These are phyloP conservation scores for Fusarium domesticum DNA, from an alignment of 2,329 filamentous ascomycete species.

Conservation along the genomic window DNA sequence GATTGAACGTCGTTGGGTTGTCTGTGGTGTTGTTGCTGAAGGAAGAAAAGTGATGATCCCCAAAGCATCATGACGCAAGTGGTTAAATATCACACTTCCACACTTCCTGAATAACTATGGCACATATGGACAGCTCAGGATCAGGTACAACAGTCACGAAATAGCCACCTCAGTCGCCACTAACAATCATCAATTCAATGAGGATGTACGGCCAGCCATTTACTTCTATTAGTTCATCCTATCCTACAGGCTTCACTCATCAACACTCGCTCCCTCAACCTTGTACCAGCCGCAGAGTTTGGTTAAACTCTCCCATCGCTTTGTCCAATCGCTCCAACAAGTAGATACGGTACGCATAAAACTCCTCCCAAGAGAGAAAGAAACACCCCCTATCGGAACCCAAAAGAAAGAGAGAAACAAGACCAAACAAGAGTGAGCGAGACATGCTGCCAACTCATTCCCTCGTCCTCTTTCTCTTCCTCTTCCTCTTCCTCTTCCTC, in stretches of 20 bases:
- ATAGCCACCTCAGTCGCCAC: neutral
- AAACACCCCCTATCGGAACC: neutral
- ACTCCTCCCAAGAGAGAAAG: neutral
- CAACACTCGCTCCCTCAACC: slow-evolving; percentile 6
- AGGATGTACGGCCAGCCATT: slow-evolving; percentile 9
- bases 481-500: neutral
- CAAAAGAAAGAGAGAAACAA: neutral
- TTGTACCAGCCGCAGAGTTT: too few species aligned
- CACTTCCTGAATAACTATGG: too few species aligned
- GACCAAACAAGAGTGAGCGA: neutral
- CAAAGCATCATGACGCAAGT: too few species aligned
- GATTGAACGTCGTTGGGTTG: too few species aligned
- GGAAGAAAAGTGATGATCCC: too few species aligned
- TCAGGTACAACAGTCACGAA: too few species aligned
- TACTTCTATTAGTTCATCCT: slow-evolving; percentile 23
- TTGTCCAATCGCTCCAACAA: neutral
- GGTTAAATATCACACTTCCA: too few species aligned
- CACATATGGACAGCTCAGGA: too few species aligned
- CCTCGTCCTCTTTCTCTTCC: neutral
- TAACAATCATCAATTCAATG: neutral
- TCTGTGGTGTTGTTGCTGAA: too few species aligned
- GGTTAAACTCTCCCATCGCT: neutral
- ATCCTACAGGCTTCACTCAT: slow-evolving; percentile 23
- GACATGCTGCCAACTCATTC: neutral
- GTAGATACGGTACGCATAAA: neutral